A percentile compares a stretch with the other conserved stretches of the same genome.
These are phyloP conservation scores for Phytophthora vignae DNA, from an alignment of 352 stramenopile species.

Conservation along the genomic window DNA sequence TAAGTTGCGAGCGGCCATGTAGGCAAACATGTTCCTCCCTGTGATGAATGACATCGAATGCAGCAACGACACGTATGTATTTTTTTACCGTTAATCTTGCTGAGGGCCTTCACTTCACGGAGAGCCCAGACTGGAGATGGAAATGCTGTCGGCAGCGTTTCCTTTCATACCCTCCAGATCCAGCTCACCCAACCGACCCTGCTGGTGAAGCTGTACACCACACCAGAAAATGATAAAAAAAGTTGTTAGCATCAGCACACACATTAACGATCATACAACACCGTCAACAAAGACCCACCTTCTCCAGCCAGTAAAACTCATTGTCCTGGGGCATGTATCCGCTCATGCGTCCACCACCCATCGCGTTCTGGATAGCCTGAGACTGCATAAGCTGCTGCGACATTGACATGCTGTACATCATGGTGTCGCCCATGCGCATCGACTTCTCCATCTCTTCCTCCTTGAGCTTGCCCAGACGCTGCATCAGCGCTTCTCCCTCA, in stretches of 20 bases:
- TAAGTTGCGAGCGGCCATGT: not conserved
- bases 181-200: slow-evolving; percentile 56
- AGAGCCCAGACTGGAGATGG: slow-evolving; percentile 60
- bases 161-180: slow-evolving; percentile 46
- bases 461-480: slow-evolving; percentile 73
- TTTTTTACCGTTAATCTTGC: too few relatives aligned
- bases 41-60: slow-evolving; percentile 24
- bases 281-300: slow-evolving; percentile 47
- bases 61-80: slow-evolving; percentile 13
- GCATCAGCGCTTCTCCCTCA: slow-evolving; percentile 79
- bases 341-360: slow-evolving; percentile 58
- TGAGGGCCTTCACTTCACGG: slow-evolving; percentile 21
- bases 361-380: slow-evolving; percentile 81
- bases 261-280: slow-evolving; percentile 9
- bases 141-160: slow-evolving; percentile 49
- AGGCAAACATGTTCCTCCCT: slow-evolving; percentile 6
- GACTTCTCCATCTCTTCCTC: slow-evolving; percentile 90
- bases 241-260: not conserved
- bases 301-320: slow-evolving; percentile 91
- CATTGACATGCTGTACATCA: slow-evolving; percentile 87
- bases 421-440: slow-evolving; percentile 83
- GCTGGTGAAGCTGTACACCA: slow-evolving; percentile 64
- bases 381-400: slow-evolving; percentile 91
- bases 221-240: not conserved
- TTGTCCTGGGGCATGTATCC: slow-evolving; percentile 76